Conservation (phyloP, 106 monocot species). For the Dioscorea zingiberensis region DNA sequence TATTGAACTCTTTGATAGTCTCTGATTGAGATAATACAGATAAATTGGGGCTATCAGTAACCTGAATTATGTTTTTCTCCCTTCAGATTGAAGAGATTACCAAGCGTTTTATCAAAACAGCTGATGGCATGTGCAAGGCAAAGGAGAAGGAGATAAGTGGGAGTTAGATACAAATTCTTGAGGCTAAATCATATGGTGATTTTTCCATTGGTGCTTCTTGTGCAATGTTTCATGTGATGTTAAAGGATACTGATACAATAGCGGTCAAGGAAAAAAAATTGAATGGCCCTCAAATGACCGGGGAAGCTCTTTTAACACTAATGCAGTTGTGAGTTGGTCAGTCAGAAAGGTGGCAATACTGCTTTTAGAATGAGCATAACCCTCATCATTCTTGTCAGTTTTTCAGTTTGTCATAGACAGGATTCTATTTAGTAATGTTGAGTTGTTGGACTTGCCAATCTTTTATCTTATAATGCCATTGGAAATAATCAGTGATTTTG, state of each 20-base stretch:
- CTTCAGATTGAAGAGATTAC: constrained; percentile 79
- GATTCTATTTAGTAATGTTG: too few species aligned
- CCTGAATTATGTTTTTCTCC: not conserved
- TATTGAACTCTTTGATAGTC: not conserved
- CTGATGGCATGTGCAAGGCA: constrained; percentile 88
- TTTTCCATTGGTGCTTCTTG: not conserved
- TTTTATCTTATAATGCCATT: too few species aligned
- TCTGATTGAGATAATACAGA: not conserved
- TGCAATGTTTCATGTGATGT: not conserved
- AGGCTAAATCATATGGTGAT: not conserved
- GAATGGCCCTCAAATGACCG: not conserved
- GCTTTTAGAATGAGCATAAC: too few species aligned
- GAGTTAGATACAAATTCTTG: constrained; percentile 22
- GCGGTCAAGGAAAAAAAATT: not conserved
- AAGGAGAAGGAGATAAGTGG: constrained; percentile 88
- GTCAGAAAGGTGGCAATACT: not conserved
- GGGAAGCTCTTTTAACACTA: not conserved
- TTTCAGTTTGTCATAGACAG: too few species aligned
- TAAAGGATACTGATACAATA: too few species aligned
- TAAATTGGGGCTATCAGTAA: not conserved
- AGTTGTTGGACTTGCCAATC: too few species aligned
- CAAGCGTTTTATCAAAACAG: constrained; percentile 71
- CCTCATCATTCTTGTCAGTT: too few species aligned
- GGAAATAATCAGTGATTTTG: too few species aligned
- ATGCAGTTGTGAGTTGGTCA: not conserved